phyloP scores from a whole-genome alignment of 345 rosid species.

The Cardiospermum halicacabum region DNA sequence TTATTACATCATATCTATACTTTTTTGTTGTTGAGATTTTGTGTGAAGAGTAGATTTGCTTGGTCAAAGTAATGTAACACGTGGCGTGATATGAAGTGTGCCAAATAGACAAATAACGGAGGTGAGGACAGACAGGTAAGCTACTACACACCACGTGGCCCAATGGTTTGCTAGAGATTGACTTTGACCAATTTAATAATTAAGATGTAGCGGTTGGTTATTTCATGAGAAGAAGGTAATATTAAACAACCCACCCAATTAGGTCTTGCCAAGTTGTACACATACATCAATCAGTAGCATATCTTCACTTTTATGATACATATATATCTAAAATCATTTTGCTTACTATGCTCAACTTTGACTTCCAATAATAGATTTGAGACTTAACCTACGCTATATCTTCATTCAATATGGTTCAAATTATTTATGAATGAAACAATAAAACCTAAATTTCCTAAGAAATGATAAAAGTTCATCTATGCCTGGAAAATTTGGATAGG shows the following conservation, averaged over 20 bases:
- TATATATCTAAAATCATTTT: not conserved
- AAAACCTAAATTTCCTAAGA: no score
- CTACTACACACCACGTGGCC: conserved; percentile 27
- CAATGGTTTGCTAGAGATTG: conserved; percentile 2
- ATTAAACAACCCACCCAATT: not conserved
- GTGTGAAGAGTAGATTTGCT: conserved; percentile 12
- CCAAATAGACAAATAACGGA: not conserved
- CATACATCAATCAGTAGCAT: not conserved
- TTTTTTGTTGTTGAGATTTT: conserved; percentile 23
- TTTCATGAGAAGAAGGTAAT: not conserved
- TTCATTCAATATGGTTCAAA: no score
- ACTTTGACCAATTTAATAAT: not conserved
- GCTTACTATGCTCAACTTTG: not conserved
- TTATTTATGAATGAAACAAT: no score
- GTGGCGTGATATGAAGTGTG: conserved; percentile 16
- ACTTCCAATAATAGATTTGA: no score
- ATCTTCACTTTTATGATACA: not conserved
- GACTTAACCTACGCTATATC: no score
- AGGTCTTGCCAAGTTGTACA: not conserved
- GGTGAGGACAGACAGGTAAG: conserved; percentile 23
- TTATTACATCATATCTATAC: not conserved
- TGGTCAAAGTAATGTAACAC: not conserved
- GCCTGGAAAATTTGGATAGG: no score
- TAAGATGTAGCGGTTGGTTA: not conserved
- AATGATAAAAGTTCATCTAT: no score